Base-by-base conservation (phyloP, 2,329 filamentous ascomycete genomes). In the Pyrenophora tritici-repentis region DNA sequence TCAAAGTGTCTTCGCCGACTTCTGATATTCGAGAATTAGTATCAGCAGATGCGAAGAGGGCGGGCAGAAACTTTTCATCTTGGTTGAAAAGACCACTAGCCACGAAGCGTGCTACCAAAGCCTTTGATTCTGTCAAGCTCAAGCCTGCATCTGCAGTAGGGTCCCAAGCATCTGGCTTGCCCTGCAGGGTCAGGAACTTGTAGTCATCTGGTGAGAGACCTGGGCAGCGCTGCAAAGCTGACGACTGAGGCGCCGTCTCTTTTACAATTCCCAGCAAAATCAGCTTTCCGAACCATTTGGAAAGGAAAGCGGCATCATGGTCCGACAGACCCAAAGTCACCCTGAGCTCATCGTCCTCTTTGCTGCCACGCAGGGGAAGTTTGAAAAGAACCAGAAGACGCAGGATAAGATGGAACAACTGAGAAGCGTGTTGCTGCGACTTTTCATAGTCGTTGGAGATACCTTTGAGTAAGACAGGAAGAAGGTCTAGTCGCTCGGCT, bases 1-100 rank as follows among this genome's bases (percentile, higher is more conserved):
- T 99, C 58, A 97, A 75, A 41, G 95, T 84, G 63, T 96, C 91
- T 49, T 97, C 91, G 0, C 90, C 93, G n/a, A 90, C 78, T n/a
- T 88, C 85, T 9, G 89, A 86, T 32, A 97, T 86, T 7, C 88
- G 84, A 31, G 87, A 90, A 59, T 97, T 94, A 1, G 86, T 78
- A 73, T 92, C 92, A 0, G 91, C 87, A 20, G 91, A 87, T 4
- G 92, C 91, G 68, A 89, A 91, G 1, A 97, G 75, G 0, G 91
- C 88, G 0, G 93, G 88, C 10, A 97, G 73, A 62, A 97, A 91
- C 26, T 91, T 86, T 67, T 97, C 90, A 1, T 85, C 76, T 55
- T 97, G 91, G 0, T 79, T 86, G 72, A 99, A 97, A 6, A 92
- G 86, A 4, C 90, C 91, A 66, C 90, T 96, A 2, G 89, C 86